These are phyloP conservation scores for Glomus cerebriforme DNA, from an alignment of 192 early-diverging fungal species.

Conservation along the genomic window DNA sequence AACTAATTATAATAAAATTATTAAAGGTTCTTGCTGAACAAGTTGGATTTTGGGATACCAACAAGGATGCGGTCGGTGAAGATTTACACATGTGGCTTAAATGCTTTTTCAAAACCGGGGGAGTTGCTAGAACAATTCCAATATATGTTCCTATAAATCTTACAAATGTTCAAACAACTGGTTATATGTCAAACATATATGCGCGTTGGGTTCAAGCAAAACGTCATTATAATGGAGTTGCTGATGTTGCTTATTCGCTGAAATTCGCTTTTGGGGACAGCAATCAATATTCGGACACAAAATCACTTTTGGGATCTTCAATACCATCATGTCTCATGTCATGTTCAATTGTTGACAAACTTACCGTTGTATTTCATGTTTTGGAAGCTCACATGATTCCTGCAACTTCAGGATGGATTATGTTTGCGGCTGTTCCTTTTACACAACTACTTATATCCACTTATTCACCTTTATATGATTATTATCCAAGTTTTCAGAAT, in stretches of 20 bases:
- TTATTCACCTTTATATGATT: slow-evolving; percentile 13
- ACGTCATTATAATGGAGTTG: slow-evolving; percentile 72
- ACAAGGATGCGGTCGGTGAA: slow-evolving; percentile 77
- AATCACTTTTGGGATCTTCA: not conserved
- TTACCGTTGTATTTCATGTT: slow-evolving; percentile 45
- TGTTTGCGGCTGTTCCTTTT: slow-evolving; percentile 54
- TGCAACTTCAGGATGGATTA: slow-evolving; percentile 54
- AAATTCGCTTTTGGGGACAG: slow-evolving; percentile 21
- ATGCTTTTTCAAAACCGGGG: slow-evolving; percentile 74
- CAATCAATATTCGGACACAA: not conserved
- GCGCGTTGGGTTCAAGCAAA: slow-evolving; percentile 73
- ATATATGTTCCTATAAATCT: slow-evolving; percentile 74
- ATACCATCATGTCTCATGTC: slow-evolving; percentile 15
- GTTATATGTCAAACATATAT: slow-evolving; percentile 54
- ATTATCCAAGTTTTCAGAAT: slow-evolving; percentile 34
- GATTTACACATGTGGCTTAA: slow-evolving; percentile 86
- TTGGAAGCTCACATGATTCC: slow-evolving; percentile 56
- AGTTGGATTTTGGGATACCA: slow-evolving; percentile 78
- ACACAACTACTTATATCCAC: slow-evolving; percentile 43
- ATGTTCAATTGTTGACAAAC: slow-evolving; percentile 38
- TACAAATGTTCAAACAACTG: slow-evolving; percentile 56
- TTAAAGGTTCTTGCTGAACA: slow-evolving; percentile 54
- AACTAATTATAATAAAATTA: not conserved
- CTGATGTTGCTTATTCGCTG: slow-evolving; percentile 68
- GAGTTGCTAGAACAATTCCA: slow-evolving; percentile 63